phyloP scores from a whole-genome alignment of 1,139 yeast species.

The Zygosaccharomyces pseudobailii region DNA sequence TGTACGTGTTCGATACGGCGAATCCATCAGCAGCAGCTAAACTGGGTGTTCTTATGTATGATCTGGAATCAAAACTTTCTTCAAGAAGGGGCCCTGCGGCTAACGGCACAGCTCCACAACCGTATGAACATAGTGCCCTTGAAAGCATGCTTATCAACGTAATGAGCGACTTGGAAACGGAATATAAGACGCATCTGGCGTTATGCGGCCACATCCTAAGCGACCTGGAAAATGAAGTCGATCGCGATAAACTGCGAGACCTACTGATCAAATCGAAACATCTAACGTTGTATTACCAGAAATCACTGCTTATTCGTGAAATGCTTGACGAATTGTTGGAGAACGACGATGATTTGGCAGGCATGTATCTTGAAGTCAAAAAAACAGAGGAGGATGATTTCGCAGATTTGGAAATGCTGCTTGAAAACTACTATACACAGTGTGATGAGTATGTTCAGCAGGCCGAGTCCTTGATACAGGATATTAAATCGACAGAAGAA shows the following conservation, averaged over 20 bases:
- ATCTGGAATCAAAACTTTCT: constrained; percentile 73
- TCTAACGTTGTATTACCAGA: constrained; percentile 62
- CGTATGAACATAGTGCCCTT: constrained; percentile 81
- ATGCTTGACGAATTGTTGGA: constrained; percentile 73
- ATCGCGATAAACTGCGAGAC: constrained; percentile 61
- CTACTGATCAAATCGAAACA: constrained; percentile 62
- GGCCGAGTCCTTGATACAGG: constrained; percentile 73
- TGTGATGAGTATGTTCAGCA: constrained; percentile 96
- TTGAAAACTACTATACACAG: constrained; percentile 91
- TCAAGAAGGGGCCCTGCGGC: constrained; percentile 20
- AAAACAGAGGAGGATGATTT: constrained; percentile 41
- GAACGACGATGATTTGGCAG: constrained; percentile 84
- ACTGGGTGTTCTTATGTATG: constrained; percentile 80
- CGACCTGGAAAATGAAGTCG: constrained; percentile 66
- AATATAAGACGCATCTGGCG: constrained; percentile 65
- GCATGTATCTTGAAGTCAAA: constrained; percentile 59
- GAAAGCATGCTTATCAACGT: constrained; percentile 86
- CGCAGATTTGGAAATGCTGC: constrained; percentile 79
- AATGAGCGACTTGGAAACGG: constrained; percentile 78
- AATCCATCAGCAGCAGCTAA: constrained; percentile 55
- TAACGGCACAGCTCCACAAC: constrained; percentile 28
- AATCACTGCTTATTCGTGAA: constrained; percentile 60
- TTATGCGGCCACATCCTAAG: constrained; percentile 62
- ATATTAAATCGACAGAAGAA: constrained; percentile 92
- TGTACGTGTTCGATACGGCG: constrained; percentile 73